Evolutionary conservation across 1,139 yeast genomes (phyloP), one percentile per base, ranked within the genome.

Genomic region (Pichia sp.): DNA sequence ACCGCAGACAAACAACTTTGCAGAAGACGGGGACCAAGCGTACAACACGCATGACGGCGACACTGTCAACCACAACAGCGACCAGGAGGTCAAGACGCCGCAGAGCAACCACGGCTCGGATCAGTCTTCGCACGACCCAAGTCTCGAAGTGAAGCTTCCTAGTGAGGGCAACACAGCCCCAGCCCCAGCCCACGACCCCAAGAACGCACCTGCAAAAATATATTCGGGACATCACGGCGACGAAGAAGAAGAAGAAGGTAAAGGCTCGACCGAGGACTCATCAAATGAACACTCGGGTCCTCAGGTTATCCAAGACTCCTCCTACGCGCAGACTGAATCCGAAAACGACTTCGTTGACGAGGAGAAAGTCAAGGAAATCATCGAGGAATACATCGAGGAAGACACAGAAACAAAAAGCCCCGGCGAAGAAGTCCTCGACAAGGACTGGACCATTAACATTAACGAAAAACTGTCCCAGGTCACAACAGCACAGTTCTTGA

Each of bases 401-500:
- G 50, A 54, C 8, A 29, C 46, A 1, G 40, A 53, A 31, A 46
- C 44, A 7, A 41, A 42, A 23, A 38, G 42, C 29, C 48, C 19
- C 11, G 23, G 19, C 16, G 40, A 36, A 13, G 15, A 36, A 6
- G 40, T 36, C 36, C 47, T 42, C 11, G 41, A 29, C 23, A 57
- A 54, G 32, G 54, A 57, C 43, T 53, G 58, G 53, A 47, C 51
- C 11, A 56, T 58, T 29, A 51, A 53, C 40, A 54, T 62, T 2
- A 61, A 58, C 32, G 60, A 60, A 29, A 51, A 56, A 8, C 52
- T 66, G n/a, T 56, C 54, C 40, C 57, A 58, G 31, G 60, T 65
- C 45, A 61, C 55, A 13, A 50, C 67, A 3, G 58, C 56, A 16
- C 61, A 64, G 31, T 60, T 65, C n/a, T 48, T 62, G 6, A 58